These are phyloP conservation scores for Aureobasidium zeae DNA, from an alignment of 2,329 filamentous ascomycete genomes.

Conservation along the genomic window DNA sequence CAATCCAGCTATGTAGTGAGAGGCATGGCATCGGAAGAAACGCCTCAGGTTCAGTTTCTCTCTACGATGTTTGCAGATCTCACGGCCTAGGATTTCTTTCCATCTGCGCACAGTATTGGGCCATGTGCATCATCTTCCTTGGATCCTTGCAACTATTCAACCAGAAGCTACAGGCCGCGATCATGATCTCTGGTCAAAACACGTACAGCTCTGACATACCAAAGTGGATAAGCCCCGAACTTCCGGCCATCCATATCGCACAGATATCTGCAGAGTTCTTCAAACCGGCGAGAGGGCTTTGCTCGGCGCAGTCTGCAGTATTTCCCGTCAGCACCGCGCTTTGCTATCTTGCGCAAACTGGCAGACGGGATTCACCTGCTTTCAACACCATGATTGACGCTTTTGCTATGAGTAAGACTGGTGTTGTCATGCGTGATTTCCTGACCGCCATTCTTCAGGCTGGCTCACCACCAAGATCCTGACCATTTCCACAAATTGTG, in stretches of 20 bases:
- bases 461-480: too few relatives aligned
- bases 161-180: not conserved
- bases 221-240: not conserved
- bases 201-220: not conserved
- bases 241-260: not conserved
- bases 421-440: constrained; percentile 4
- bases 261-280: not conserved
- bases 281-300: not conserved
- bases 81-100: not conserved
- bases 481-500: too few relatives aligned
- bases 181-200: not conserved
- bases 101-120: constrained; percentile 3
- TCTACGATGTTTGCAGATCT: not conserved
- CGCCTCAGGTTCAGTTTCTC: not conserved
- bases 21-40: not conserved
- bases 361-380: not conserved
- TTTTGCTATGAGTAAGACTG: not conserved
- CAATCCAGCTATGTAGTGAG: not conserved
- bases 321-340: constrained; percentile 4
- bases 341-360: not conserved
- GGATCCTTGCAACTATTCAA: not conserved
- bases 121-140: constrained; percentile 6
- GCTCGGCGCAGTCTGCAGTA: constrained; percentile 1
- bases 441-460: not conserved
- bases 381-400: not conserved